Conservation (phyloP, 148 eudicot species). For the Gaultheria prostrata region DNA sequence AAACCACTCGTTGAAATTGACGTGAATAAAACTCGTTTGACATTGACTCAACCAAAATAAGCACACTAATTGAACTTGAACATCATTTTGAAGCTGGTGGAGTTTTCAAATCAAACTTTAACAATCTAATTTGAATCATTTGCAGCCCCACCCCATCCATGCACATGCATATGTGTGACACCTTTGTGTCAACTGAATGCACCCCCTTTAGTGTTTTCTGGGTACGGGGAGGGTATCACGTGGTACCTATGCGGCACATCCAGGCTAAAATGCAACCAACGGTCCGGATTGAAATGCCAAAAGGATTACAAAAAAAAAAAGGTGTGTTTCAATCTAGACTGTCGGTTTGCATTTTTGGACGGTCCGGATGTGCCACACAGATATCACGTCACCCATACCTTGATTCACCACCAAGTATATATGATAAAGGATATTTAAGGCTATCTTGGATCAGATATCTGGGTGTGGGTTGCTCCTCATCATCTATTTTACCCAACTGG, state of each 20-base stretch:
- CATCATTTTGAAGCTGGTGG: neutral
- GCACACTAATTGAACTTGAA: neutral
- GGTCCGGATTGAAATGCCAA: too few relatives aligned
- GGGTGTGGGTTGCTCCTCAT: slow-evolving; percentile 13
- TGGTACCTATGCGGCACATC: too few relatives aligned
- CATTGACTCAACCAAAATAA: neutral
- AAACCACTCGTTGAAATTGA: neutral
- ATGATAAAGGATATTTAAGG: slow-evolving; percentile 7
- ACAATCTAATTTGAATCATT: neutral
- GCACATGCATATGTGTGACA: neutral
- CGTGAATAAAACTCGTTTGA: neutral
- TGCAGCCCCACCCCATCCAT: neutral
- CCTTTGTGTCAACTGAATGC: slow-evolving; percentile 8
- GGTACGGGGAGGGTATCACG: too few relatives aligned
- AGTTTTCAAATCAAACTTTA: neutral
- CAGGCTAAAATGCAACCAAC: too few relatives aligned
- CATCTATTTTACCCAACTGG: slow-evolving; percentile 10
- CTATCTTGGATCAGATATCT: slow-evolving; percentile 28
- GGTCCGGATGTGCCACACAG: too few relatives aligned
- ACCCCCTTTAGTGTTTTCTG: too few relatives aligned
- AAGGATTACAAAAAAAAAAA: too few relatives aligned
- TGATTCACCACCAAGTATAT: slow-evolving; percentile 29
- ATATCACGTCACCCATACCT: too few relatives aligned
- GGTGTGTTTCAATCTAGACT: too few relatives aligned
- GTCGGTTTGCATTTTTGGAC: too few relatives aligned